Evolutionary conservation across 2,329 filamentous ascomycete genomes (phyloP).

Genomic region (Verticillium longisporum): DNA sequence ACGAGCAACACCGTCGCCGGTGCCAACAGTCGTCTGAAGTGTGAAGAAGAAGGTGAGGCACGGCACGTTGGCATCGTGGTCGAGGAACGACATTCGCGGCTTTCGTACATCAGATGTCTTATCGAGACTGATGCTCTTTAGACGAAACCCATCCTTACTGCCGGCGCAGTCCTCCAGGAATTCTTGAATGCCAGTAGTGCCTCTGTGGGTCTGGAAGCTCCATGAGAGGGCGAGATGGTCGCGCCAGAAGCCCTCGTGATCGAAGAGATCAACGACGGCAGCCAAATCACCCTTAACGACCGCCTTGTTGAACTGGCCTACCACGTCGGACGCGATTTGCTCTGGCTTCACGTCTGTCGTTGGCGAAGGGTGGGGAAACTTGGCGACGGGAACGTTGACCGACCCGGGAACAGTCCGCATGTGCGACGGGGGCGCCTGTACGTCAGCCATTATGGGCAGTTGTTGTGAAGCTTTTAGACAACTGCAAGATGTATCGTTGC

Average conservation of each 20-base stretch:
- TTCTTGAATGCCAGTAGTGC: not conserved
- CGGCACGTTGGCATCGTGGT: slow-evolving; percentile 37
- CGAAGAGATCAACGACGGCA: slow-evolving; percentile 30
- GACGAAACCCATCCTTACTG: slow-evolving; percentile 13
- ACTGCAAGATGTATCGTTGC: too few relatives aligned
- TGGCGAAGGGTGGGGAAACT: slow-evolving; percentile 27
- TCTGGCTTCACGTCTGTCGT: slow-evolving; percentile 24
- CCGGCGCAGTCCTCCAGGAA: not conserved
- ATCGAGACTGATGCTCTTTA: slow-evolving; percentile 39
- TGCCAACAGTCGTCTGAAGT: slow-evolving; percentile 45
- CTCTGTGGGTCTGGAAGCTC: slow-evolving; percentile 33
- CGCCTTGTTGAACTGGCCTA: slow-evolving; percentile 32
- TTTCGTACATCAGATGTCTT: slow-evolving; percentile 22
- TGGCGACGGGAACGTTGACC: slow-evolving; percentile 40
- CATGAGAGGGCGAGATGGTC: slow-evolving; percentile 52
- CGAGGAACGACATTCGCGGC: slow-evolving; percentile 14
- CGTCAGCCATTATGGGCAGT: not conserved
- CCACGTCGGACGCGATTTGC: slow-evolving; percentile 27
- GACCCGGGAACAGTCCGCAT: slow-evolving; percentile 35
- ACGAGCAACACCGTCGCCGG: slow-evolving; percentile 48
- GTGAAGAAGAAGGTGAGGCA: slow-evolving; percentile 52
- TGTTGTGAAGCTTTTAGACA: too few relatives aligned
- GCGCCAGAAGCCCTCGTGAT: slow-evolving; percentile 45
- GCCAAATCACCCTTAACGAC: slow-evolving; percentile 27
- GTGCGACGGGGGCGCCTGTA: not conserved